Evolutionary conservation across 495 filamentous ascomycete species (phyloP).

Genomic region (Penicillium lividum): DNA sequence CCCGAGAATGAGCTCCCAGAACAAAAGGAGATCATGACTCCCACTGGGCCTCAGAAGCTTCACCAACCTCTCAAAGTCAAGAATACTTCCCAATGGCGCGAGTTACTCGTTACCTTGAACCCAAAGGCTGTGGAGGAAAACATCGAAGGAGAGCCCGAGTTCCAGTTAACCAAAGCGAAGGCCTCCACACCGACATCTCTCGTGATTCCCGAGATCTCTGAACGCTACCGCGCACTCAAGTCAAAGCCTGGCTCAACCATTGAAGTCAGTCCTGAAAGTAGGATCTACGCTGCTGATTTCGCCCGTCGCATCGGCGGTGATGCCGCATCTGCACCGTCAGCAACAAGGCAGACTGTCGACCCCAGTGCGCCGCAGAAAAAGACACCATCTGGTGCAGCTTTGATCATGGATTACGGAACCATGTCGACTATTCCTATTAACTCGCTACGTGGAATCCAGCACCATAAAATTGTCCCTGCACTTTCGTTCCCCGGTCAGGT

Average conservation of each 20-base stretch:
- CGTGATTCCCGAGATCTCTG: constrained; percentile 80
- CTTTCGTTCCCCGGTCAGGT: constrained; percentile 76
- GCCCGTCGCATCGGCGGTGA: constrained; percentile 76
- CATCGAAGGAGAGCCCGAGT: constrained; percentile 61
- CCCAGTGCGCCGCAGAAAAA: constrained; percentile 44
- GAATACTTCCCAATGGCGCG: constrained; percentile 73
- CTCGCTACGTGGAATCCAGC: constrained; percentile 82
- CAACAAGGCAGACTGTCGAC: constrained; percentile 18
- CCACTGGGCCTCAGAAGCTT: constrained; percentile 46
- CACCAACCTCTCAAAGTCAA: constrained; percentile 46
- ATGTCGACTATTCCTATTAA: constrained; percentile 74
- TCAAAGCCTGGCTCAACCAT: constrained; percentile 64
- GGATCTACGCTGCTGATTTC: constrained; percentile 76
- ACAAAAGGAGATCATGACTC: constrained; percentile 46
- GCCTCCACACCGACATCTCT: constrained; percentile 75
- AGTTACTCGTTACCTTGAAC: constrained; percentile 75
- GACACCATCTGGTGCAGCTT: constrained; percentile 72
- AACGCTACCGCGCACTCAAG: constrained; percentile 75
- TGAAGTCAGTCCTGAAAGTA: constrained; percentile 84
- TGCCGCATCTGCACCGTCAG: constrained; percentile 42
- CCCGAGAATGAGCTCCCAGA: constrained; percentile 33
- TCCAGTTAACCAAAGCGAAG: constrained; percentile 77
- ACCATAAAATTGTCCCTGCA: constrained; percentile 71
- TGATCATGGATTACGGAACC: constrained; percentile 95
- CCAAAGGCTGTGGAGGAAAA: constrained; percentile 55